Evolutionary conservation across 108 stramenopile genomes (phyloP).

Genomic region (Skeletonema grethae): DNA sequence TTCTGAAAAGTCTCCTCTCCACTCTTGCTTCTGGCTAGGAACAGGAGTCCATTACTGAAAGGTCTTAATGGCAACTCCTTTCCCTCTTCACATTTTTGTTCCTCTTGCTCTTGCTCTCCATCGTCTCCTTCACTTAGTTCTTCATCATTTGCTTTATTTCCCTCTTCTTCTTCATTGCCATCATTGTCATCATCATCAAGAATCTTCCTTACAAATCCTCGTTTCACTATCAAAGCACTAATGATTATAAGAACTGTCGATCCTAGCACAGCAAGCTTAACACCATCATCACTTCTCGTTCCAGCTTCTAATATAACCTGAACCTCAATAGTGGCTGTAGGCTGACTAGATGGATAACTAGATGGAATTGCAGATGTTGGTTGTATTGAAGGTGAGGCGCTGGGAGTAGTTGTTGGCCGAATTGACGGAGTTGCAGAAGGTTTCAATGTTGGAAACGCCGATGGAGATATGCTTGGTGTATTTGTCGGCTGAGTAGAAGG

Average conservation of each 20-base stretch:
- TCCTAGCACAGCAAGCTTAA: not conserved
- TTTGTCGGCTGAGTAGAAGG: not conserved
- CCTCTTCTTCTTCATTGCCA: not conserved
- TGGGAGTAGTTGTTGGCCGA: not conserved
- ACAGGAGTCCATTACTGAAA: no score
- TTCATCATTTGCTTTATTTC: not conserved
- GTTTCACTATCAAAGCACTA: not conserved
- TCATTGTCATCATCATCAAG: not conserved
- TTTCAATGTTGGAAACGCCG: not conserved
- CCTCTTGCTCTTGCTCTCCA: not conserved
- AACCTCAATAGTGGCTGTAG: not conserved
- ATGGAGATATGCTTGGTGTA: not conserved
- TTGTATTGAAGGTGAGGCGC: not conserved
- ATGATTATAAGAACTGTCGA: not conserved
- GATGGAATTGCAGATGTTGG: not conserved
- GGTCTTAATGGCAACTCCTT: no score
- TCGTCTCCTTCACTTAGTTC: not conserved
- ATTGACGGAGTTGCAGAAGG: conserved; percentile 1
- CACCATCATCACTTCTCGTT: not conserved
- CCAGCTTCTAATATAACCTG: not conserved
- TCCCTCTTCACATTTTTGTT: not conserved
- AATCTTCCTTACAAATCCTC: not conserved
- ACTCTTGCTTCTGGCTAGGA: no score
- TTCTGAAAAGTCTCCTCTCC: not conserved
- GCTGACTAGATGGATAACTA: not conserved